Conservation (phyloP, 2,329 filamentous ascomycete species). For the Alternaria tenuissima region DNA sequence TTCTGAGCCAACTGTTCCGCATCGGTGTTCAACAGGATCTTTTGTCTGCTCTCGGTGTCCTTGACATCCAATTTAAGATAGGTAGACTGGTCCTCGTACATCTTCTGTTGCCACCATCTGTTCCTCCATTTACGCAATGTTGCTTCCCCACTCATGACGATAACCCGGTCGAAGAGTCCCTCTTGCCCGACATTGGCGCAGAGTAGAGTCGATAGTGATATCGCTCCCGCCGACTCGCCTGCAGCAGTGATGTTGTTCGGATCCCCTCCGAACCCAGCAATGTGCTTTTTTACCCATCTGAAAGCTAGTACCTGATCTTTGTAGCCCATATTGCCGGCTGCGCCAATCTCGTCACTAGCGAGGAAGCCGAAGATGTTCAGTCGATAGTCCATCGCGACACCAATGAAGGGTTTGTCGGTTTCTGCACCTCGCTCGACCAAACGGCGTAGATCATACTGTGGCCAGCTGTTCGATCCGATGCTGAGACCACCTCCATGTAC, state of each 20-base stretch:
- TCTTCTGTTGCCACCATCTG: slow-evolving; percentile 36
- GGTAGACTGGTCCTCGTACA: slow-evolving; percentile 35
- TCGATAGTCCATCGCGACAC: slow-evolving; percentile 49
- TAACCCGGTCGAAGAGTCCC: slow-evolving; percentile 37
- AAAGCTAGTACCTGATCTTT: slow-evolving; percentile 50
- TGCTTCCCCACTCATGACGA: slow-evolving; percentile 44
- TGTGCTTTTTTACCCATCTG: slow-evolving; percentile 50
- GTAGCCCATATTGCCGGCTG: slow-evolving; percentile 42
- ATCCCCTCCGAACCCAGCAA: slow-evolving; percentile 53
- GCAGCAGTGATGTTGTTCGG: slow-evolving; percentile 49
- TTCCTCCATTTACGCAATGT: slow-evolving; percentile 40
- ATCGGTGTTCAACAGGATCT: slow-evolving; percentile 24
- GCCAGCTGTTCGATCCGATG: slow-evolving; percentile 61
- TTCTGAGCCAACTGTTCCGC: slow-evolving; percentile 31
- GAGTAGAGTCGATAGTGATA: slow-evolving; percentile 38
- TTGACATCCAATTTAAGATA: slow-evolving; percentile 26
- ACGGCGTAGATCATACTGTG: slow-evolving; percentile 58
- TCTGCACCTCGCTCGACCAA: slow-evolving; percentile 56
- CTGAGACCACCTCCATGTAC: slow-evolving; percentile 63
- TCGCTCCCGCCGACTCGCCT: slow-evolving; percentile 59
- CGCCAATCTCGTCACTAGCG: slow-evolving; percentile 57
- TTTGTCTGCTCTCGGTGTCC: slow-evolving; percentile 18
- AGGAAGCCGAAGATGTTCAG: slow-evolving; percentile 47
- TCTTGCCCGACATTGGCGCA: slow-evolving; percentile 35
- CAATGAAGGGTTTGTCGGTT: slow-evolving; percentile 57